Base-by-base conservation (phyloP, 2,329 filamentous ascomycete species). In the Colletotrichum simmondsii region DNA sequence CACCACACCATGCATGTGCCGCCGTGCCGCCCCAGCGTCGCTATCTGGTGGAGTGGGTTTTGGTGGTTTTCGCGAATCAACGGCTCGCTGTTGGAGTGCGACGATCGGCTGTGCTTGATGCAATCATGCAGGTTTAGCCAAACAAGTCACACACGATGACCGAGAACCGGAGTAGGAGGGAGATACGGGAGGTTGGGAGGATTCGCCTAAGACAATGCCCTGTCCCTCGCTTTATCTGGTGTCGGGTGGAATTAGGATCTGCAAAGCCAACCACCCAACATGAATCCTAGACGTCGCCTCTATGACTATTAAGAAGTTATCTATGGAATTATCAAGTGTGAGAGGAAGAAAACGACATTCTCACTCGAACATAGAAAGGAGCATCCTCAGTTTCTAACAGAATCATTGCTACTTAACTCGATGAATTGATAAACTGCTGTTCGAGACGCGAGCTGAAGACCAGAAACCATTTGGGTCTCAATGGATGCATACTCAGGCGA, bases 51-150 rank as follows among this genome's bases (percentile, higher is more conserved):
- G 65, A 59, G 19, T 58, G 5, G 2, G 4, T 8, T 10, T 46
- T 5, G 3, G 32, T 19, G 14, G 24, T 28, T 32, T 59, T 63
- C 30, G 30, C 69, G 35, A 68, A 58, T 63, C 58, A 58, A 22
- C 7, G 49, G 52, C 22, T 22, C 0, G 5, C 8, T 12, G 3
- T 16, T 28, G 16, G 7, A 49, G 42, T 24, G 37, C 49, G 19
- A 53, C 22, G 46, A 37, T 66, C 54, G 24, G 24, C 52, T 3
- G 2, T 12, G 52, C 65, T 10, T 53, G 19, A 22, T n/a, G 49
- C n/a, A 4, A 19, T 35, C 16, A 56, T 56, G 49, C 30, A 59
- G 19, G 62, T 26, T 19, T 11, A 42, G 63, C 61, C 30, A 49
- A 28, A 28, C 6, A 30, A 16, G 42, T 19, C n/a, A 28, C 53